Base-by-base conservation (phyloP, 169 alveolate species). In the Cyclospora cayetanensis region DNA sequence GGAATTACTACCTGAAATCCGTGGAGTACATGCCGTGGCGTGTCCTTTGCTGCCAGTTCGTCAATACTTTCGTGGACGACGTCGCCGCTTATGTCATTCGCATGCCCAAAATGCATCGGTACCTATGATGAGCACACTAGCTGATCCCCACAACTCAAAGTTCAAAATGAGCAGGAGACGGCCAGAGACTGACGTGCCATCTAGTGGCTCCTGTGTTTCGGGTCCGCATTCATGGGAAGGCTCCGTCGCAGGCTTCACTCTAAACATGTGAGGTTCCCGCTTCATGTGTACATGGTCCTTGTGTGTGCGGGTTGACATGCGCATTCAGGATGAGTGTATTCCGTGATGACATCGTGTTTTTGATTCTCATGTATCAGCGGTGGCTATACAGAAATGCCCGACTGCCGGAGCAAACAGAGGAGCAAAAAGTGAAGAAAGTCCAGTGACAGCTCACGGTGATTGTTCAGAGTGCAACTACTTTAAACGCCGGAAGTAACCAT, bases 21-120 rank as follows among this genome's bases (percentile, higher is more conserved):
- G 99, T 99, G 22, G 99, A 98, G 86, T 99, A 98, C 94, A 94
- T 99, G 89, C 99, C 99, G 39, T 98, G 99, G 99, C 95, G 98
- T 90, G 98, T 99, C 9, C 95, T 99, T 93, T 97, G 97, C 89
- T 99, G 98, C 95, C 90, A 77, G 63, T 60, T 79, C 34, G 29
- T 96, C 70, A 98, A 97, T 90, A 97, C 99, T n/a, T 96, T 97
- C 68, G 96, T 98, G 83, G 99, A 98, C 91, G 99, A 98, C 91
- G 94, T 98, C 50, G 97, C 97, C 93, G 96, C 99, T 11, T 97
- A 97, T 93, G 96, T 98, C 63, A 98, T 98, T 37, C 93, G 93
- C n/a, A 97, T 97, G 97, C 99, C 99, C 60, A 94, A 96, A 55
- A 91, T 97, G 94, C 98, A 97, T 94, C 95, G 99, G 93, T 93